Base-by-base conservation (phyloP, 129 eudicot species). In the Silybum marianum region DNA sequence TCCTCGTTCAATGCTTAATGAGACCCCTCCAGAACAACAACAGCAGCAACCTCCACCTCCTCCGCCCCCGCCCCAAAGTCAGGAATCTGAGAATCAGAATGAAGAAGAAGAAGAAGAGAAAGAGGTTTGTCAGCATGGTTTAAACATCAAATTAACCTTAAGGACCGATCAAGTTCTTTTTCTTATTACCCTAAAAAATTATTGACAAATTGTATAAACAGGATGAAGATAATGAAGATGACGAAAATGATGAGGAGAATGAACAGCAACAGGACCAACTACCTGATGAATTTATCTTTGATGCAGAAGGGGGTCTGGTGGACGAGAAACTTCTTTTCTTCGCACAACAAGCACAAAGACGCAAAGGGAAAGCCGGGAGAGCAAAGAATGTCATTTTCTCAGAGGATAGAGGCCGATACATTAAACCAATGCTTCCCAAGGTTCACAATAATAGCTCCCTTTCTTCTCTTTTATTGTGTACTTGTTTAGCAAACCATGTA, bases 401-500 rank as follows among this genome's bases (percentile, higher is more conserved):
- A 11, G 99, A 95, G 79, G 99, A 95, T 79, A 85, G 99, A 86
- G 99, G 99, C 38, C 91, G 99, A 34, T 95, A 95, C 77, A 91
- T 95, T 28, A 95, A 95, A 80, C 99, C 99, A 38, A 95, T 95
- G 99, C 99, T 95, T 80, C 99, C 98, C 69, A 95, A 95, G 97
- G 99, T 92, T 62, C 36, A 72, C 60, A 62, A 65, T 1, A 36
- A 58, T 32, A 44, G 80, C 7, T 40, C 80, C 34, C 67, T 73
- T 26, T 9, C 72, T 67, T 69, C 32, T 40, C n/a, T 51, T 19
- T 16, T 7, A 1, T 58, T 11, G 11, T 71, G 19, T 13, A 32
- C 30, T n/a, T 39, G 18, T 60, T 24, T 73, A 81, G 34, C 9
- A 18, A 81, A 73, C 74, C 48, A 26, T 19, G 80, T 7, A 21